Conservation (phyloP, 257 asterid genomes). For the Scutellaria galericulata region DNA sequence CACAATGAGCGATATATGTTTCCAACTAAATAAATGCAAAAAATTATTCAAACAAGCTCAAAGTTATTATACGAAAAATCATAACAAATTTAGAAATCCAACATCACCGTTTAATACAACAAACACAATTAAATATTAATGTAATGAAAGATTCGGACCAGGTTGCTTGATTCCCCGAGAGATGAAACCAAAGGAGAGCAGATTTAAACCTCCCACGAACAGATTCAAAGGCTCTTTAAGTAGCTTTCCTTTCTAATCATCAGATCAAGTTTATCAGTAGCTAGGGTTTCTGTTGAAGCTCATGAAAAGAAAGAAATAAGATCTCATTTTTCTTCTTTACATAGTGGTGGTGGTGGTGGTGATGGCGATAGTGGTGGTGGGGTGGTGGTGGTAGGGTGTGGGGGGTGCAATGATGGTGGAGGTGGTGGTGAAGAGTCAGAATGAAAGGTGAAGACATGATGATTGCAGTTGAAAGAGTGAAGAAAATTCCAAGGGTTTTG, state of each 20-base stretch:
- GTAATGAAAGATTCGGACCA: constrained; percentile 48
- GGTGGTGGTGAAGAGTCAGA: constrained; percentile 42
- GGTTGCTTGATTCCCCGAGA: constrained; percentile 54
- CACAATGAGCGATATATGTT: background rate
- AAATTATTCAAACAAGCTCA: constrained; percentile 5
- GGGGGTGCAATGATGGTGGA: constrained; percentile 24
- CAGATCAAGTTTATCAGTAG: constrained; percentile 23
- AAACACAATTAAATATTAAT: background rate
- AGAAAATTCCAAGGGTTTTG: constrained; percentile 40
- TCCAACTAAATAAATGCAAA: background rate
- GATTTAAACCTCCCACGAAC: constrained; percentile 28
- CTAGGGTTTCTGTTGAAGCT: constrained; percentile 31
- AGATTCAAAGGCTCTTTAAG: background rate
- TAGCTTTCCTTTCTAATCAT: constrained; percentile 33
- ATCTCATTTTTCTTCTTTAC: background rate
- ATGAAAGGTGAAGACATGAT: constrained; percentile 48
- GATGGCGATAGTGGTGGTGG: constrained; percentile 30
- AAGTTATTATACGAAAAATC: constrained; percentile 28
- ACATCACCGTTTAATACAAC: background rate
- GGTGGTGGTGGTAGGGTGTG: constrained; percentile 30
- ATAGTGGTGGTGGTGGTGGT: constrained; percentile 21
- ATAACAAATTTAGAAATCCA: constrained; percentile 27
- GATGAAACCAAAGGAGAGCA: constrained; percentile 21
- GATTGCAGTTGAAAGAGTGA: constrained; percentile 43
- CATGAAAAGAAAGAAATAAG: background rate